Conservation (phyloP, 2,329 filamentous ascomycete genomes). For the Stemphylium lycopersici region DNA sequence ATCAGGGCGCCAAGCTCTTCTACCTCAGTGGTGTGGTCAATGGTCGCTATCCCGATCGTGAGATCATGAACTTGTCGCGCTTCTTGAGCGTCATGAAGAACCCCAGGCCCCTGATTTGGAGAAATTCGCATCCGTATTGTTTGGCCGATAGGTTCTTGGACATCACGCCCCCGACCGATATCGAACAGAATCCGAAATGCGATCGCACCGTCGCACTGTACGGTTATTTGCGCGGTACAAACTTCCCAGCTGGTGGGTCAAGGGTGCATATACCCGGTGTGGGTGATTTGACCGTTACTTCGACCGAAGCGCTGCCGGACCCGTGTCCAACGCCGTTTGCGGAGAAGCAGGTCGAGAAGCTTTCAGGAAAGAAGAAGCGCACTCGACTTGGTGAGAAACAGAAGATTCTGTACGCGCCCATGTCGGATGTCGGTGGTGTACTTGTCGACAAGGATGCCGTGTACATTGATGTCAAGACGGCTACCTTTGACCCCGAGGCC, state of each 20-base stretch:
- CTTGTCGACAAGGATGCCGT: constrained; percentile 97
- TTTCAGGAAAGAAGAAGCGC: constrained; percentile 79
- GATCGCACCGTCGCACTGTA: constrained; percentile 91
- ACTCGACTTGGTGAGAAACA: constrained; percentile 92
- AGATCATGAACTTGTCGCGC: constrained; percentile 92
- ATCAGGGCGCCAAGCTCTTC: constrained; percentile 95
- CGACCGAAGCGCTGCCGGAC: constrained; percentile 87
- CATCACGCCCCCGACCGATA: constrained; percentile 88
- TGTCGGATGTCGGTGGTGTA: constrained; percentile 96
- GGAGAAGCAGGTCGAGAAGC: constrained; percentile 84
- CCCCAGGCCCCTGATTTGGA: constrained; percentile 91
- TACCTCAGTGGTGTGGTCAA: constrained; percentile 97
- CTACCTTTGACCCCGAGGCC: constrained; percentile 72
- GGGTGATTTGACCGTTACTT: constrained; percentile 83
- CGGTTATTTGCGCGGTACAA: constrained; percentile 92
- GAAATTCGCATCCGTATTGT: constrained; percentile 93
- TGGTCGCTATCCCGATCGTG: constrained; percentile 92
- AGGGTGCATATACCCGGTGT: constrained; percentile 91
- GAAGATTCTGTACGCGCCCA: constrained; percentile 93
- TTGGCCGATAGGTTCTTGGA: constrained; percentile 94
- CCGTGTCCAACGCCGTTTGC: constrained; percentile 93
- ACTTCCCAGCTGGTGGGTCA: constrained; percentile 85
- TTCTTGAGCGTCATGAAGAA: constrained; percentile 99
- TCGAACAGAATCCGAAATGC: constrained; percentile 87
- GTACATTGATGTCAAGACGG: constrained; percentile 77